Base-by-base conservation (phyloP, 2,329 filamentous ascomycete species). In the Dryadomyces quercus-mongolicae region DNA sequence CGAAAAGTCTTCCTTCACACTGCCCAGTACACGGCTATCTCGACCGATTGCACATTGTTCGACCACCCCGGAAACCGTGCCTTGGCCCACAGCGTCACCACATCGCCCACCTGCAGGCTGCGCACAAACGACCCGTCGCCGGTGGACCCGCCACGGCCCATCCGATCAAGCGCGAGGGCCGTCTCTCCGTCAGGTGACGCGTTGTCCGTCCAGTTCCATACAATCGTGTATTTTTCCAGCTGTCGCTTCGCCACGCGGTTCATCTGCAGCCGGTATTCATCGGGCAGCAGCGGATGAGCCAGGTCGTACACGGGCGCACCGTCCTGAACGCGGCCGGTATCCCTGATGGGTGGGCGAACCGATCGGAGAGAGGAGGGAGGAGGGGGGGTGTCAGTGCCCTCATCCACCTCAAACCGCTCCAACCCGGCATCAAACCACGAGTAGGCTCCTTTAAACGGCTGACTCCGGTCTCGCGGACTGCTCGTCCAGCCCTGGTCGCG, bases 341-440 rank as follows among this genome's bases (percentile, higher is more conserved):
- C 25, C 7, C 61, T 56, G 10, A 67, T 56, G 2, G 54, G 46
- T 0, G 73, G 73, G 0, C 67, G 60, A 0, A 74, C 44, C 0
- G 71, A 65, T 1, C 70, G 67, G 2, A 74, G 64, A 3, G 54
- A 49, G 42, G 64, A 3, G 54, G 47, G 42, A 43, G 6, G 10
- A 25, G 46, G 42, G 34, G 42, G 13, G 16, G 15, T 5, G 38
- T n/a, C n/a, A n/a, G n/a, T n/a, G n/a, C n/a, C n/a, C n/a, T n/a
- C n/a, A n/a, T n/a, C n/a, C n/a, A n/a, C 68, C 47, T 76, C 74
- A 49, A 80, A 76, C 3, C 71, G 71, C 64, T 85, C 81, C 16
- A 82, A 62, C 0, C 81, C 81, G 16, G 73, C 78, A 54, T 84
- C 81, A 56, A 84, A 83, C 81, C 81, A 85, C 0, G 81, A 81